A percentile compares a stretch with the other conserved stretches of the same genome.
These are phyloP conservation scores for Colletotrichum euphorbiae DNA, from an alignment of 2,329 filamentous ascomycete species.

Conservation along the genomic window DNA sequence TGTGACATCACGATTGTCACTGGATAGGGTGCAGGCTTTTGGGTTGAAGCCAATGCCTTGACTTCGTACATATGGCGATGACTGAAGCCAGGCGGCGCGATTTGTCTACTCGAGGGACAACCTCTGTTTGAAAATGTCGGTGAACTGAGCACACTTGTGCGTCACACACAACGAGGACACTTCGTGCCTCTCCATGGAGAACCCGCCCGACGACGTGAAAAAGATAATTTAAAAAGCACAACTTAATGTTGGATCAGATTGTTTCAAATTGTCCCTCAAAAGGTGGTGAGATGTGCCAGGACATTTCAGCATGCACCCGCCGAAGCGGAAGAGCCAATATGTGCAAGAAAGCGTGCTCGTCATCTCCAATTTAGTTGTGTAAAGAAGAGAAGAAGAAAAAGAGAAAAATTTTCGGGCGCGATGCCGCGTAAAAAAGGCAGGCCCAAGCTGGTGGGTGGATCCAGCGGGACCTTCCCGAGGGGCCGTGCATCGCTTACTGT, in stretches of 20 bases:
- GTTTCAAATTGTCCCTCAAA: slow-evolving; percentile 71
- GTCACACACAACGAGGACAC: background rate
- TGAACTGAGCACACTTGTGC: slow-evolving; percentile 1
- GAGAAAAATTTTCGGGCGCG: slow-evolving; percentile 34
- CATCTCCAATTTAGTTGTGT: slow-evolving; percentile 84
- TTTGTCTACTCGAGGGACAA: too few relatives aligned
- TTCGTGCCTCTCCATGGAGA: too few relatives aligned
- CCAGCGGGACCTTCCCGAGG: slow-evolving; percentile 22
- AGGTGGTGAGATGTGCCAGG: slow-evolving; percentile 73
- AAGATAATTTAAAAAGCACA: slow-evolving; percentile 6
- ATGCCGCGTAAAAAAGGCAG: slow-evolving; percentile 31
- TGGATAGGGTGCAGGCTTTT: too few relatives aligned
- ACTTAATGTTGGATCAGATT: slow-evolving; percentile 67
- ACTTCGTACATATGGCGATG: too few relatives aligned
- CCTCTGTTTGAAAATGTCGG: too few relatives aligned
- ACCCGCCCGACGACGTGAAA: background rate
- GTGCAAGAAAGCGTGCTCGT: slow-evolving; percentile 74
- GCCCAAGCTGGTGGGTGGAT: background rate
- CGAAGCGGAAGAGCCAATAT: slow-evolving; percentile 65
- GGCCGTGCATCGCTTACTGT: slow-evolving; percentile 14
- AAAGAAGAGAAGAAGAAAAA: slow-evolving; percentile 57
- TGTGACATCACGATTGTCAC: too few relatives aligned
- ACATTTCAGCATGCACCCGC: slow-evolving; percentile 74
- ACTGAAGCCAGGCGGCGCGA: too few relatives aligned
- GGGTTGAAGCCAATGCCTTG: too few relatives aligned